phyloP scores from a whole-genome alignment of 768 basidiomycete genomes.

The Trametes villosa region DNA sequence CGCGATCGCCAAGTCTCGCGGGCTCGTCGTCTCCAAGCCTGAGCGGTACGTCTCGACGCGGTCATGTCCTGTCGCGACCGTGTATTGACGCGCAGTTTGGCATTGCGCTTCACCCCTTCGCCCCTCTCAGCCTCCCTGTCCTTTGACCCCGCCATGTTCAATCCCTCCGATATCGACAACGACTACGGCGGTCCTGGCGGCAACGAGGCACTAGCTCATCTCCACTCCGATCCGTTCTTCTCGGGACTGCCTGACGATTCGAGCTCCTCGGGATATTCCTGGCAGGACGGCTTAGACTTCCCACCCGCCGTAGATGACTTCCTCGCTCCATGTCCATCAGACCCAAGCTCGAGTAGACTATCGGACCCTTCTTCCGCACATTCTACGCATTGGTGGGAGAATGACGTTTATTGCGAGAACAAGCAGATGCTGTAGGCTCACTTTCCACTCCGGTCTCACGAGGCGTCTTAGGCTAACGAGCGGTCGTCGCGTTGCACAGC shows the following conservation, averaged over 20 bases:
- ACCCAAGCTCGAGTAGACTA: constrained; percentile 15
- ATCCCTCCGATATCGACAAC: constrained; percentile 11
- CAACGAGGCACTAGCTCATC: background rate
- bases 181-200: constrained; percentile 3
- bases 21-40: constrained; percentile 20
- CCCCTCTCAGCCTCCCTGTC: background rate
- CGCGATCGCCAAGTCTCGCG: constrained; percentile 26
- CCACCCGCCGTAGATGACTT: constrained; percentile 17
- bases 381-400: constrained; percentile 31
- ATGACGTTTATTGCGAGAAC: constrained; percentile 36
- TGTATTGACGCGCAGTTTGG: background rate
- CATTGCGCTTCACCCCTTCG: background rate
- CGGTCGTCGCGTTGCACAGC: constrained; percentile 35
- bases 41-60: constrained; percentile 4
- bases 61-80: background rate
- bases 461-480: constrained; percentile 5
- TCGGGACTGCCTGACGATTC: background rate
- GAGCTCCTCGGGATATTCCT: background rate
- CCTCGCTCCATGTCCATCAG: constrained; percentile 19
- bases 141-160: constrained; percentile 13
- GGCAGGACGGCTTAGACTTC: constrained; percentile 10
- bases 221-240: constrained; percentile 2
- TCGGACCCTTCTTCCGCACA: constrained; percentile 5
- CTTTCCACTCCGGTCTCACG: constrained; percentile 17
- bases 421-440: constrained; percentile 44